These are phyloP conservation scores for Fagopyrum esculentum DNA, from an alignment of 148 eudicot genomes.

Conservation along the genomic window DNA sequence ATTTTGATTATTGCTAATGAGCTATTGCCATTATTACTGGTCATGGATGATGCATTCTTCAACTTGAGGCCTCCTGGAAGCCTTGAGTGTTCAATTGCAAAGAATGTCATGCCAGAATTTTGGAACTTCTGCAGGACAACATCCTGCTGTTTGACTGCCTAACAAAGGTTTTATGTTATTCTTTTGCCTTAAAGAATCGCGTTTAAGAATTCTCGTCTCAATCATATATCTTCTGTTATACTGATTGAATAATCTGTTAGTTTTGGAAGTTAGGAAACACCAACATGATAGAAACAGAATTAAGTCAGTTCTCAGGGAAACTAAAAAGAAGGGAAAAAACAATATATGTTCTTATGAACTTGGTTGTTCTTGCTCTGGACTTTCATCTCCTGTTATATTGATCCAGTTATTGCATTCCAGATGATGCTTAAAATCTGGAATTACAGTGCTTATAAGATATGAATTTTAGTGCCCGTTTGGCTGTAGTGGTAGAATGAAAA, in stretches of 20 bases:
- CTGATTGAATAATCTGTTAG: neutral
- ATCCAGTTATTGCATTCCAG: neutral
- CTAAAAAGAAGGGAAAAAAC: neutral
- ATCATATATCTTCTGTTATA: neutral
- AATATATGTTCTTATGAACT: neutral
- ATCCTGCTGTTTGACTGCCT: slow-evolving; percentile 24
- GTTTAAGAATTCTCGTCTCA: neutral
- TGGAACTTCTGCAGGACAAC: slow-evolving; percentile 28
- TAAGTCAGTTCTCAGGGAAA: neutral
- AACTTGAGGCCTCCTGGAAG: slow-evolving; percentile 34
- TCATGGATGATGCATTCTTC: slow-evolving; percentile 26
- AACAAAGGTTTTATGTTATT: slow-evolving; percentile 27
- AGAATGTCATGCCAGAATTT: slow-evolving; percentile 39
- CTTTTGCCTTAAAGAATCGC: slow-evolving; percentile 23
- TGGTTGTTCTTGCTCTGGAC: neutral
- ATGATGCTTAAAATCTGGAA: neutral
- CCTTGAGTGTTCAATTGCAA: slow-evolving; percentile 35
- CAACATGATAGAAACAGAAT: neutral
- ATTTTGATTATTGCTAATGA: slow-evolving; percentile 25
- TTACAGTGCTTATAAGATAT: neutral
- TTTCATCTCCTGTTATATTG: neutral
- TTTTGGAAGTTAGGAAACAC: neutral
- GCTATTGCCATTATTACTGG: slow-evolving; percentile 22
- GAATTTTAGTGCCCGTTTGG: neutral
- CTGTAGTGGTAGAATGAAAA: too few relatives aligned